Evolutionary conservation across 768 basidiomycete species (phyloP).

Genomic region (Udeniomyces megalosporus): DNA sequence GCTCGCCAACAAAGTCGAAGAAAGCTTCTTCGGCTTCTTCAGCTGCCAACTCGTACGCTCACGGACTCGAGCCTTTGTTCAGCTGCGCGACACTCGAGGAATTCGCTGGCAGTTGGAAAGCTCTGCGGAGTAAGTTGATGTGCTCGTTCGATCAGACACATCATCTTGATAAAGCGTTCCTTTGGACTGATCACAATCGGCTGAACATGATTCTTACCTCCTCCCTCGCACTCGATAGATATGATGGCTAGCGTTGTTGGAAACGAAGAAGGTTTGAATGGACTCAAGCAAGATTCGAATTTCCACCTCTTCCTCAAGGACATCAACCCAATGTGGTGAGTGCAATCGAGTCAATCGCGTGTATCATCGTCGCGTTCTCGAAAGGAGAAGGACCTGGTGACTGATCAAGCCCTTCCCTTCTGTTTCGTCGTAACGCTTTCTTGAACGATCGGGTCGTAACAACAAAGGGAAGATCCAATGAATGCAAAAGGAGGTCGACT

Average conservation of each 20-base stretch:
- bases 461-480: conserved; percentile 9
- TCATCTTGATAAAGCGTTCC: background rate
- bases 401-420: background rate
- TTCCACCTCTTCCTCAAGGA: conserved; percentile 6
- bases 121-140: background rate
- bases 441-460: too few relatives aligned
- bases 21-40: too few relatives aligned
- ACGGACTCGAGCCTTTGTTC: background rate
- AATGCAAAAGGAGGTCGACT: conserved; percentile 1
- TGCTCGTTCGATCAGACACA: background rate
- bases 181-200: background rate
- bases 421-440: background rate
- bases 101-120: background rate
- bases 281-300: conserved; percentile 5
- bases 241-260: background rate
- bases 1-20: too few relatives aligned
- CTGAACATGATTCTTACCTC: background rate
- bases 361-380: too few relatives aligned
- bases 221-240: too few relatives aligned
- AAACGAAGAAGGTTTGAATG: background rate
- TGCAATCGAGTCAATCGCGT: background rate
- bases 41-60: background rate
- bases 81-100: conserved; percentile 1
- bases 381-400: too few relatives aligned
- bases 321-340: conserved; percentile 8